Conservation (phyloP, 2,329 filamentous ascomycete genomes). For the Orbilia ellipsospora region DNA sequence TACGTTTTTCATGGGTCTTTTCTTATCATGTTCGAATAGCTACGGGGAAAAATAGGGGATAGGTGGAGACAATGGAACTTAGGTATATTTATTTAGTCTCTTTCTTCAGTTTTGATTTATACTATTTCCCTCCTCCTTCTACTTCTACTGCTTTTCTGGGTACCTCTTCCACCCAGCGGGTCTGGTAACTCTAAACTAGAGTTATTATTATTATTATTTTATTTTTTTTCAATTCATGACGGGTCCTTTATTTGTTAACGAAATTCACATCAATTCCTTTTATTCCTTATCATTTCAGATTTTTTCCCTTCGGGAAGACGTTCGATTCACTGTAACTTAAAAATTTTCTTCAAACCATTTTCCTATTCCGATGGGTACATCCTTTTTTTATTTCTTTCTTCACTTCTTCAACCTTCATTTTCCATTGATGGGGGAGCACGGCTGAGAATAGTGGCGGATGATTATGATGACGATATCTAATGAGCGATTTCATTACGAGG, state of each 20-base stretch:
- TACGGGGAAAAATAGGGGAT: conserved; percentile 31
- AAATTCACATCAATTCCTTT: conserved; percentile 3
- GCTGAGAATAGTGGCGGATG: background rate
- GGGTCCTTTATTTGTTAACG: conserved; percentile 31
- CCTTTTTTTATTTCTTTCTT: conserved; percentile 6
- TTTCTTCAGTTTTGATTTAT: conserved; percentile 1
- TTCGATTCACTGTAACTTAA: conserved; percentile 46
- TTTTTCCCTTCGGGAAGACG: background rate
- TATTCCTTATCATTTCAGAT: background rate
- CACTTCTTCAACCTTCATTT: conserved; percentile 9
- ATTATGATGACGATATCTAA: conserved; percentile 16
- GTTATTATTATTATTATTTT: no score
- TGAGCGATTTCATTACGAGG: conserved; percentile 12
- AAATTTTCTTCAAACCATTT: conserved; percentile 7
- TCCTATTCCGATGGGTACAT: conserved; percentile 14
- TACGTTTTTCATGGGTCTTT: conserved; percentile 32
- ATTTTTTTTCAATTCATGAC: conserved; percentile 18
- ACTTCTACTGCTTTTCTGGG: conserved; percentile 9
- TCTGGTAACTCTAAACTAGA: conserved; percentile 5
- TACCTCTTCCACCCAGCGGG: conserved; percentile 8
- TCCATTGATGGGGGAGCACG: conserved; percentile 23
- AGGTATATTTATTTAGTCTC: conserved; percentile 15
- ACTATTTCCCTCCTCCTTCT: conserved; percentile 22
- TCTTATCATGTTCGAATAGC: conserved; percentile 46
- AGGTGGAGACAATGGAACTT: conserved; percentile 34